Percentiles rank a stretch among this genome's conserved stretches.
Evolutionary conservation across 2,329 filamentous ascomycete species (phyloP).

Genomic region (Fusarium stilboides): DNA sequence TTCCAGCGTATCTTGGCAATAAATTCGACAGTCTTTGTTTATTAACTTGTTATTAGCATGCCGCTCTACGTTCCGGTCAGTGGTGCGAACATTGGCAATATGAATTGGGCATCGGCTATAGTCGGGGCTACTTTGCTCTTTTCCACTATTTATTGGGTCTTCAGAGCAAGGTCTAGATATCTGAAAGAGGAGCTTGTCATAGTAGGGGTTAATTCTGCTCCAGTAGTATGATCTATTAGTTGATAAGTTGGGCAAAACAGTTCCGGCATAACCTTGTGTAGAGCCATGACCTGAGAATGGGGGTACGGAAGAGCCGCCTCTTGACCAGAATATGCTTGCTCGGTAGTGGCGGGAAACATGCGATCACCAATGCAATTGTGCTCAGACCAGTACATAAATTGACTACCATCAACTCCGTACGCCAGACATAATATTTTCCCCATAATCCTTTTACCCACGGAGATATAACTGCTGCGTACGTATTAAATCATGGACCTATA

Average conservation of each 20-base stretch:
- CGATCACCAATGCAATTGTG: too few relatives aligned
- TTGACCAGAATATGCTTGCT: too few relatives aligned
- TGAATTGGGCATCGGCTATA: conserved; percentile 28
- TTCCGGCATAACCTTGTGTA: too few relatives aligned
- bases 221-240: background rate
- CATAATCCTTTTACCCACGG: too few relatives aligned
- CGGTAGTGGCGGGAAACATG: too few relatives aligned
- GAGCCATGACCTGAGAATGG: too few relatives aligned
- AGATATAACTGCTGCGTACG: too few relatives aligned
- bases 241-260: background rate
- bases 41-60: conserved; percentile 4
- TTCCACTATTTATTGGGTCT: conserved; percentile 17
- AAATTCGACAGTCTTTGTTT: fast-evolving
- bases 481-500: too few relatives aligned
- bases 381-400: too few relatives aligned
- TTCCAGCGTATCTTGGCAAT: background rate
- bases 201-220: fast-evolving
- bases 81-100: conserved; percentile 16
- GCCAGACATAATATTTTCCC: too few relatives aligned
- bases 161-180: conserved; percentile 5
- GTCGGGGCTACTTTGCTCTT: conserved; percentile 14
- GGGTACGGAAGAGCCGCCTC: too few relatives aligned
- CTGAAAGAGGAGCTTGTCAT: background rate
- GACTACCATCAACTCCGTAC: too few relatives aligned
- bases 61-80: conserved; percentile 24